Percentiles rank a stretch among this genome's conserved stretches.
Evolutionary conservation across 139 green algal genomes (phyloP).

Genomic region (Picochlorum sp.): DNA sequence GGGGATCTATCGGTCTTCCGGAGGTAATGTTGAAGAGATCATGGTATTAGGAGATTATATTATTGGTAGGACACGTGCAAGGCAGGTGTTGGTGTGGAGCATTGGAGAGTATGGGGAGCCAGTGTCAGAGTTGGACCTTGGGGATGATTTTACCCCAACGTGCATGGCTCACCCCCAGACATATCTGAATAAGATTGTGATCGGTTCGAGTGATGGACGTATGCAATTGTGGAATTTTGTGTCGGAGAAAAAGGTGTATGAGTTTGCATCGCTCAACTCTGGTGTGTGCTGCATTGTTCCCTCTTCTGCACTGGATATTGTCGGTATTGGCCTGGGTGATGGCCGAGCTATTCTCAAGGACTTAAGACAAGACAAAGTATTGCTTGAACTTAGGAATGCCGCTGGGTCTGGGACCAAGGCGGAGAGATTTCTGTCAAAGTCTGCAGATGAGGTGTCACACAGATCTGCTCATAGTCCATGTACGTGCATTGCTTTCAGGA

Average conservation of each 20-base stretch:
- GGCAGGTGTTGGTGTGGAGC: slow-evolving; percentile 62
- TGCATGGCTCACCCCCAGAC: slow-evolving; percentile 90
- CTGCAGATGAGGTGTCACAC: slow-evolving; percentile 8
- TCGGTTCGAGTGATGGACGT: slow-evolving; percentile 58
- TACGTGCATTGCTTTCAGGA: slow-evolving; percentile 50
- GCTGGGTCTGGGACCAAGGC: slow-evolving; percentile 41
- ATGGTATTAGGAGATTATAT: slow-evolving; percentile 72
- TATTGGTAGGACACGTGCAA: slow-evolving; percentile 56
- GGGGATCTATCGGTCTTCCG: slow-evolving; percentile 40
- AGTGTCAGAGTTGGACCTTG: slow-evolving; percentile 21
- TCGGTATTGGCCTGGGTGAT: slow-evolving; percentile 79
- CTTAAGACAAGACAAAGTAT: slow-evolving; percentile 55
- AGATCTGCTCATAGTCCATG: slow-evolving; percentile 23
- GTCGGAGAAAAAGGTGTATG: slow-evolving; percentile 54
- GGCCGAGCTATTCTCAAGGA: slow-evolving; percentile 80
- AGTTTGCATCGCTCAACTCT: slow-evolving; percentile 56
- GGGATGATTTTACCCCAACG: slow-evolving; percentile 57
- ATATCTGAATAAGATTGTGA: slow-evolving; percentile 95
- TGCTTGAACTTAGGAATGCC: slow-evolving; percentile 59
- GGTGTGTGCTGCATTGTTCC: slow-evolving; percentile 52
- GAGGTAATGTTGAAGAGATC: slow-evolving; percentile 50
- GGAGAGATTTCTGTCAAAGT: slow-evolving; percentile 12
- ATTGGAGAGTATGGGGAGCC: slow-evolving; percentile 50
- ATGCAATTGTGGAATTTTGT: slow-evolving; percentile 89
- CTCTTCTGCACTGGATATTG: slow-evolving; percentile 85